Conservation (phyloP, 2,329 filamentous ascomycete genomes). For the Bipolaris sorokiniana region DNA sequence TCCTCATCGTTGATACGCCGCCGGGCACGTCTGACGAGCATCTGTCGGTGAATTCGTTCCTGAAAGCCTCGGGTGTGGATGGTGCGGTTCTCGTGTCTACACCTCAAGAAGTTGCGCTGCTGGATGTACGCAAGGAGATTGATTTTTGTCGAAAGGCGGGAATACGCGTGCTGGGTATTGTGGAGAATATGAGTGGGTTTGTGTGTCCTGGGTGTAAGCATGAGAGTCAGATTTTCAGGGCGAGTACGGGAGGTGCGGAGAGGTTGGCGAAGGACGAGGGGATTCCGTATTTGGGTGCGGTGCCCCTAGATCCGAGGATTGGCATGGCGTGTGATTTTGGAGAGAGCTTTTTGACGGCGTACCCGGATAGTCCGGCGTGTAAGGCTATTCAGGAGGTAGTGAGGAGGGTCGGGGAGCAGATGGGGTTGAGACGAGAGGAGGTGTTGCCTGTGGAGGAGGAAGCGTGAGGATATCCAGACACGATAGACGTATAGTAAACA, state of each 20-base stretch:
- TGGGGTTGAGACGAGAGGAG: constrained; percentile 40
- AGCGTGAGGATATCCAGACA: background rate
- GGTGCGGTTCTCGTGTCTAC: constrained; percentile 93
- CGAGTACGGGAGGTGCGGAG: constrained; percentile 86
- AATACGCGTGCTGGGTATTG: constrained; percentile 84
- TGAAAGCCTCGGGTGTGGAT: constrained; percentile 90
- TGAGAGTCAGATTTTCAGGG: constrained; percentile 81
- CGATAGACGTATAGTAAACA: no score
- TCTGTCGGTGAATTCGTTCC: constrained; percentile 86
- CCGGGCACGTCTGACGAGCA: constrained; percentile 96
- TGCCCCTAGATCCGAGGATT: constrained; percentile 91
- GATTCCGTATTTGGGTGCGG: constrained; percentile 85
- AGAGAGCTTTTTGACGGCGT: constrained; percentile 95
- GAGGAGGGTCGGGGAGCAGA: constrained; percentile 65
- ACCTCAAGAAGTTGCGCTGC: constrained; percentile 87
- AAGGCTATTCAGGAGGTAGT: constrained; percentile 82
- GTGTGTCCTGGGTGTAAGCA: constrained; percentile 92
- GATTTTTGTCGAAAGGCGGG: constrained; percentile 96
- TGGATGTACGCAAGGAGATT: constrained; percentile 96
- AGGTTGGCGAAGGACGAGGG: constrained; percentile 83
- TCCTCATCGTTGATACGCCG: constrained; percentile 91
- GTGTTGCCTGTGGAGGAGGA: constrained; percentile 35
- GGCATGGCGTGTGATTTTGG: constrained; percentile 97
- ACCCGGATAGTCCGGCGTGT: constrained; percentile 90
- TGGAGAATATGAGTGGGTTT: constrained; percentile 98